These are phyloP conservation scores for Diplodia intermedia DNA, from an alignment of 2,329 filamentous ascomycete species.

Conservation along the genomic window DNA sequence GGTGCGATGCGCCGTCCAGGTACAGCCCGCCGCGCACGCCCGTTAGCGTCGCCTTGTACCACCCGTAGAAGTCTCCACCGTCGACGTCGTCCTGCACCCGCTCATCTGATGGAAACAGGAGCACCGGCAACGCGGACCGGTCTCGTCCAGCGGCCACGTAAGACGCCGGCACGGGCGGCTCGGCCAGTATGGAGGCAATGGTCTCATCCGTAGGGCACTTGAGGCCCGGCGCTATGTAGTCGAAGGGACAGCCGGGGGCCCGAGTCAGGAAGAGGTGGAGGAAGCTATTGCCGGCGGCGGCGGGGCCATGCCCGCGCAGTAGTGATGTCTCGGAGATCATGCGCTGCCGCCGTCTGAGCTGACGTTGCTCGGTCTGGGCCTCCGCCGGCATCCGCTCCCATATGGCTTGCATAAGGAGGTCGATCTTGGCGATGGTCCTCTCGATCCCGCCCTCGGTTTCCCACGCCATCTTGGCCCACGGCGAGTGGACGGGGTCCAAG, in stretches of 20 bases:
- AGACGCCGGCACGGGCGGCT: neutral
- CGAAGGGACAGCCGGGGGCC: constrained; percentile 17
- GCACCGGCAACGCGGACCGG: neutral
- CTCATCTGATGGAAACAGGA: constrained; percentile 26
- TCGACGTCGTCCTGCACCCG: neutral
- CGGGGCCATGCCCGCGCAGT: neutral
- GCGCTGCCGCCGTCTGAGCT: neutral
- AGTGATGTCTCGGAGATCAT: constrained; percentile 1
- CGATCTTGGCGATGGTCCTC: constrained; percentile 11
- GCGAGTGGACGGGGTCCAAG: neutral
- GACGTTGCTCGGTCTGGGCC: constrained; percentile 3
- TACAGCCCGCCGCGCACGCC: constrained; percentile 18
- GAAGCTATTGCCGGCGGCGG: constrained; percentile 4
- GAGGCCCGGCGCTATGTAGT: constrained; percentile 28
- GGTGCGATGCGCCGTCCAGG: neutral
- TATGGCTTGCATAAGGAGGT: constrained; percentile 23
- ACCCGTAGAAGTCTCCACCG: constrained; percentile 9
- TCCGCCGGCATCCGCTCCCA: constrained; percentile 5
- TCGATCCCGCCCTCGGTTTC: neutral
- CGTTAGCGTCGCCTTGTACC: constrained; percentile 6
- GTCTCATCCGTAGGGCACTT: constrained; percentile 7
- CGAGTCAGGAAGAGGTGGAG: constrained; percentile 12
- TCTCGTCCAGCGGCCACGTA: neutral
- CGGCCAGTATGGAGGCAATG: neutral
- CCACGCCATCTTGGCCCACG: constrained; percentile 20